These are phyloP conservation scores for apple (Malus domestica) DNA, from an alignment of 306 rosid genomes.

Conservation along the genomic window ASM211411v1 NC_041805.1:32511001-32511500, in stretches of 20 bases:
- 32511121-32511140: constrained; percentile 17
- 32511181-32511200: constrained; percentile 21
- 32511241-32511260: constrained; percentile 24
- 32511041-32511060: neutral
- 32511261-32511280: constrained; percentile 27
- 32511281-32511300: constrained; percentile 18
- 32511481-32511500: neutral
- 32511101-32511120: neutral
- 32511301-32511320: constrained; percentile 16
- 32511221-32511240: neutral
- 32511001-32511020: constrained; percentile 24
- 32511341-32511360: constrained; percentile 22
- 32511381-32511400: neutral
- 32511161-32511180: constrained; percentile 19
- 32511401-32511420: neutral
- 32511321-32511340: constrained; percentile 17
- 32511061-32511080: neutral
- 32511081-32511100: neutral
- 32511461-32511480: neutral
- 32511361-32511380: neutral
- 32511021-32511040: constrained; percentile 33
- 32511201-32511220: neutral
- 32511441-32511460: neutral
- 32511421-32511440: neutral
- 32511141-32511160: constrained; percentile 20